Conservation (phyloP, 768 basidiomycete species). For the Dacryopinax spathularia region DNA sequence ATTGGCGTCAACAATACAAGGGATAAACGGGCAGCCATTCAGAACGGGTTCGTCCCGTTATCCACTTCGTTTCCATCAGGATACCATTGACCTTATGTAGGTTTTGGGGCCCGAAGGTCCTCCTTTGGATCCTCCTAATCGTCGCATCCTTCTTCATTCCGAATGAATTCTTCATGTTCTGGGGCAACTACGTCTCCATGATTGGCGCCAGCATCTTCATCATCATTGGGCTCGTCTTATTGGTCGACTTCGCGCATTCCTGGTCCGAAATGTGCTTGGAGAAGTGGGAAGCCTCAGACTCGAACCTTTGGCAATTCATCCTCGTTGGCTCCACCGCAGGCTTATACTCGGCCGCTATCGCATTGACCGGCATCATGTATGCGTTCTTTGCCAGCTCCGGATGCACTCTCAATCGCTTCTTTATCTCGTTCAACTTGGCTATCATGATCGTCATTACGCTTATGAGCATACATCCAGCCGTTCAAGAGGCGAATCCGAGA, state of each 20-base stretch:
- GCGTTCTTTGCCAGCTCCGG: conserved; percentile 78
- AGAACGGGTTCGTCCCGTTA: conserved; percentile 63
- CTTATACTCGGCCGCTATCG: conserved; percentile 72
- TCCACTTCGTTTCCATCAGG: background rate
- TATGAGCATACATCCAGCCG: conserved; percentile 64
- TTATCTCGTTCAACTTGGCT: conserved; percentile 87
- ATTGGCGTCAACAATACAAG: conserved; percentile 81
- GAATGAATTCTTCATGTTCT: conserved; percentile 95
- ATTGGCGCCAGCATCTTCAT: conserved; percentile 92
- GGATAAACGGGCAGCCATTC: conserved; percentile 84
- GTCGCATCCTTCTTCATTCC: conserved; percentile 85
- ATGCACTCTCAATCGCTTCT: conserved; percentile 89
- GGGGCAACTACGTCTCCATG: conserved; percentile 84
- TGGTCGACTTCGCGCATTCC: conserved; percentile 96
- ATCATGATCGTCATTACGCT: conserved; percentile 67
- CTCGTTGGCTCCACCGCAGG: conserved; percentile 83
- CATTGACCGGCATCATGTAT: conserved; percentile 78
- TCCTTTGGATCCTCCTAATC: conserved; percentile 74
- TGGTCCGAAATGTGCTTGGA: conserved; percentile 96
- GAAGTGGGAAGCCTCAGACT: conserved; percentile 80
- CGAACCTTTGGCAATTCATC: conserved; percentile 90
- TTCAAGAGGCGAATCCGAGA: conserved; percentile 86
- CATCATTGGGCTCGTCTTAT: conserved; percentile 87
- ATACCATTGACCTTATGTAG: conserved; percentile 27
- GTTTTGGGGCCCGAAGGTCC: conserved; percentile 97